phyloP scores from a whole-genome alignment of 768 basidiomycete species.

The Auricularia auricula-judae region DNA sequence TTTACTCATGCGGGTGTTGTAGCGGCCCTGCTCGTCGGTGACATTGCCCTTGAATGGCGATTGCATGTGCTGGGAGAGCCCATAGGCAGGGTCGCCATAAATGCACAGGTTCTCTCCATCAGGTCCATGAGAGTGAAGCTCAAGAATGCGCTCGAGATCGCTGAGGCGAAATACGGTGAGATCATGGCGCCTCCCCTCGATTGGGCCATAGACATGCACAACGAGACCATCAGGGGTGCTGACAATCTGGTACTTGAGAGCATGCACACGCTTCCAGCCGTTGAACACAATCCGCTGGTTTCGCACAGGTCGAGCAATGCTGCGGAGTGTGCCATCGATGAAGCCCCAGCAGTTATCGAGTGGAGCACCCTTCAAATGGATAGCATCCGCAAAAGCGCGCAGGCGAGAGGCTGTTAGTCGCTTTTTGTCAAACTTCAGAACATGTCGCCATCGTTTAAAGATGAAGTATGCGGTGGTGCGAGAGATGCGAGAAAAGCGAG shows the following conservation, averaged over 20 bases:
- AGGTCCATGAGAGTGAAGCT: not conserved
- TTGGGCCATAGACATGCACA: constrained; percentile 17
- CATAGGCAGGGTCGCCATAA: constrained; percentile 19
- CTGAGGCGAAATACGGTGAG: constrained; percentile 9
- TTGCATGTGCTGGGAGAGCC: constrained; percentile 10
- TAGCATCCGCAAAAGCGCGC: constrained; percentile 6
- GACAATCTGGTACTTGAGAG: constrained; percentile 19
- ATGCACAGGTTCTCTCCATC: constrained; percentile 9
- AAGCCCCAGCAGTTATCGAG: constrained; percentile 11
- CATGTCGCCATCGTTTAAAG: too few species aligned
- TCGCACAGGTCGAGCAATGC: constrained; percentile 9
- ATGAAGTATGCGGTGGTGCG: too few species aligned
- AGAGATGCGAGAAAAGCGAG: too few species aligned
- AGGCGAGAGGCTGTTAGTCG: too few species aligned
- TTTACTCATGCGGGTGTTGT: constrained; percentile 17
- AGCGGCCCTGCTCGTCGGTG: constrained; percentile 11
- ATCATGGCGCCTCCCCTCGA: constrained; percentile 13
- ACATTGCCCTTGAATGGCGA: constrained; percentile 11
- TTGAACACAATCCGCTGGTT: constrained; percentile 11
- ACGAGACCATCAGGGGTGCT: constrained; percentile 17
- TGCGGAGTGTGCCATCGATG: constrained; percentile 16
- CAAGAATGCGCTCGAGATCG: not conserved
- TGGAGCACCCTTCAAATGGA: constrained; percentile 10
- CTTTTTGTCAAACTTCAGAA: too few species aligned
- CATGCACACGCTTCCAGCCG: constrained; percentile 19